phyloP scores from a whole-genome alignment of 139 green algal genomes.

The Parachlorella kessleri region DNA sequence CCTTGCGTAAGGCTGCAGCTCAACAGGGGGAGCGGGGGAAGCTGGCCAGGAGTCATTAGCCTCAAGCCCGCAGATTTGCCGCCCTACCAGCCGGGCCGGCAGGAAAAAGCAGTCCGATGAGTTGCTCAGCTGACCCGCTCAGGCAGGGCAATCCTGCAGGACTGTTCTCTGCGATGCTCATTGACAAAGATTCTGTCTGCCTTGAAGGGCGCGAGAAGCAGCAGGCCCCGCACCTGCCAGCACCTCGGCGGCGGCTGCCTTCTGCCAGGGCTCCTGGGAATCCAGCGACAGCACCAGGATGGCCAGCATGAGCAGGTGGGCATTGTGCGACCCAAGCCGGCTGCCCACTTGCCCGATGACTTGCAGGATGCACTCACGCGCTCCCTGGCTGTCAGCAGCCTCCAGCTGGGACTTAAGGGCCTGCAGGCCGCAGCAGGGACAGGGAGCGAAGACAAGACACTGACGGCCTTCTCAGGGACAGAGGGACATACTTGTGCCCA shows the following conservation, averaged over 20 bases:
- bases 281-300: slow-evolving; percentile 42
- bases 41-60: too few relatives aligned
- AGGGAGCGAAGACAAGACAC: background rate
- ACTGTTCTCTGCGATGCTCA: too few relatives aligned
- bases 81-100: background rate
- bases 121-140: background rate
- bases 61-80: too few relatives aligned
- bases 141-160: background rate
- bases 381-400: background rate
- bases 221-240: too few relatives aligned
- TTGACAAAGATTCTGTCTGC: too few relatives aligned
- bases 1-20: too few relatives aligned
- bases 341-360: slow-evolving; percentile 19
- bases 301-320: slow-evolving; percentile 38
- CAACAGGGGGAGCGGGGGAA: too few relatives aligned
- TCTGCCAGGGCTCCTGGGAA: slow-evolving; percentile 17
- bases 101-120: background rate
- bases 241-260: slow-evolving; percentile 31
- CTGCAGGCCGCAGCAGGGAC: background rate
- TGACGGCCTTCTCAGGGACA: too few relatives aligned
- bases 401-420: background rate
- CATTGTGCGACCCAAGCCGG: slow-evolving; percentile 4
- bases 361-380: slow-evolving; percentile 15
- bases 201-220: too few relatives aligned
- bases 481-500: too few relatives aligned